phyloP scores from a whole-genome alignment of 2,329 filamentous ascomycete genomes.

The Nemania bipapillata region DNA sequence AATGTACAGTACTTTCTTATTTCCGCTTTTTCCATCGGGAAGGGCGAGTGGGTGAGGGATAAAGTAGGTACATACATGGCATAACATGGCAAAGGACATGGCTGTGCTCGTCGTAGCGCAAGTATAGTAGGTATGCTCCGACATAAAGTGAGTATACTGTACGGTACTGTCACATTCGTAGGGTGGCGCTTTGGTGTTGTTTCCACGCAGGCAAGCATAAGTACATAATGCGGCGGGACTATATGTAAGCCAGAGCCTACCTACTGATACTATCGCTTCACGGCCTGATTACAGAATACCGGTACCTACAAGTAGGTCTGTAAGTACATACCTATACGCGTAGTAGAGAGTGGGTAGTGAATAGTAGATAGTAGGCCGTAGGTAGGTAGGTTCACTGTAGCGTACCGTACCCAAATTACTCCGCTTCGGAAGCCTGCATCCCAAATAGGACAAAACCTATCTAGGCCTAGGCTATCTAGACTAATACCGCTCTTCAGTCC shows the following conservation, averaged over 20 bases:
- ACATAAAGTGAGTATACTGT: background rate
- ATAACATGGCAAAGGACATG: no score
- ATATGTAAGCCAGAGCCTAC: background rate
- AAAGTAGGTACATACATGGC: no score
- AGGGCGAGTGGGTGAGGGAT: background rate
- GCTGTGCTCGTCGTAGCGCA: background rate
- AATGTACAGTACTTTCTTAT: background rate
- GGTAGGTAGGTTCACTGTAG: background rate
- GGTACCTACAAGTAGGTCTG: no score
- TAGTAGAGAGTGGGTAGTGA: no score
- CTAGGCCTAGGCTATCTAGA: background rate
- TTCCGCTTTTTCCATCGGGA: background rate
- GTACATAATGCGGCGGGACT: conserved; percentile 19
- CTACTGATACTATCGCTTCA: background rate
- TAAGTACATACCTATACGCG: no score
- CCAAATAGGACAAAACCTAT: conserved; percentile 28
- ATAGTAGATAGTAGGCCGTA: no score
- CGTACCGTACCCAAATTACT: conserved; percentile 16
- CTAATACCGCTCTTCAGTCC: background rate
- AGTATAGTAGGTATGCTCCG: background rate
- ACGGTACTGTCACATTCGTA: background rate
- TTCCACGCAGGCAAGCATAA: conserved; percentile 21
- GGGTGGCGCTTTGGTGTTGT: conserved; percentile 25
- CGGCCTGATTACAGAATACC: no score
- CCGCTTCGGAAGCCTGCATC: conserved; percentile 25